Conservation (phyloP, 345 rosid genomes). For the Eucalyptus virginea region DNA sequence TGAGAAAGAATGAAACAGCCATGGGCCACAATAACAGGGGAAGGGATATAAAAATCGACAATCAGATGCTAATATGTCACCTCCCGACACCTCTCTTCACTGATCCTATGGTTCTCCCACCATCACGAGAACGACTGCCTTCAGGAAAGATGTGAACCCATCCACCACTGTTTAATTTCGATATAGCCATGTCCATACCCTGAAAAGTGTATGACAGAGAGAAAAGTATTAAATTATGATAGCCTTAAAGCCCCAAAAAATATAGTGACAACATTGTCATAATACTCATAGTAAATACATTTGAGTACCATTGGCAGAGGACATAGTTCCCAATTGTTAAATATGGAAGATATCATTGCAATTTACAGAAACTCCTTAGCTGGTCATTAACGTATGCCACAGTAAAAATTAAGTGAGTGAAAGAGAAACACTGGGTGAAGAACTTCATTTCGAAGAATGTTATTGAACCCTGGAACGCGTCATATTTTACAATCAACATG, state of each 20-base stretch:
- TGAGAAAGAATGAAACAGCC: not conserved
- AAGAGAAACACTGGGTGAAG: not conserved
- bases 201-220: conserved; percentile 1
- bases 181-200: conserved; percentile 98
- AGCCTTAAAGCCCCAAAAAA: not conserved
- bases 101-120: conserved; percentile 78
- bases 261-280: not conserved
- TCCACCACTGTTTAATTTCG: conserved; percentile 79
- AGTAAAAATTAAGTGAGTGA: not conserved
- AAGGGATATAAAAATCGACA: not conserved
- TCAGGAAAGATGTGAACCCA: conserved; percentile 99
- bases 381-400: not conserved
- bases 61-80: conserved; percentile 14
- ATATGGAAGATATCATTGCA: not conserved
- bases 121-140: conserved; percentile 92
- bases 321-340: not conserved
- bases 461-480: not conserved
- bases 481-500: not conserved
- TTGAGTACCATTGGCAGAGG: not conserved
- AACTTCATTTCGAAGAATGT: not conserved
- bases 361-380: not conserved
- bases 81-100: conserved; percentile 94
- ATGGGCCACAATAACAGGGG: not conserved
- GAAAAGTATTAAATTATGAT: not conserved
- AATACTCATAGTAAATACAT: not conserved